Conservation (phyloP, 805 yeast species). For the Blastobotrys chiropterorum region DNA sequence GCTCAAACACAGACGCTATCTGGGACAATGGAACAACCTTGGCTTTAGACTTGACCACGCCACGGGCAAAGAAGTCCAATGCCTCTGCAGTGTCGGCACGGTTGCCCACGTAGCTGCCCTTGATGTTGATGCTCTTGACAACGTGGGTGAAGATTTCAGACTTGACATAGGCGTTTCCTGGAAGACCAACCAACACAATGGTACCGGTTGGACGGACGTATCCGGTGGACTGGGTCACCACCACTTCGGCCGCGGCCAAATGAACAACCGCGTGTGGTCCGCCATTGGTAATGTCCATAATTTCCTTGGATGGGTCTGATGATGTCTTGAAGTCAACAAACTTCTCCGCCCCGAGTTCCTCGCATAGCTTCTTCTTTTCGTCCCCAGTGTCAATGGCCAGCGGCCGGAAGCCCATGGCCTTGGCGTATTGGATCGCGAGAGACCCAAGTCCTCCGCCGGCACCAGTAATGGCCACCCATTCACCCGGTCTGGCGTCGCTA, state of each 20-base stretch:
- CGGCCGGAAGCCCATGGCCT: constrained; percentile 52
- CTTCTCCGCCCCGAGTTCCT: constrained; percentile 47
- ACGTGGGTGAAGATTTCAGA: constrained; percentile 70
- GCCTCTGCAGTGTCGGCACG: constrained; percentile 84
- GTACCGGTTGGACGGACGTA: constrained; percentile 64
- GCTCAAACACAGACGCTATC: constrained; percentile 59
- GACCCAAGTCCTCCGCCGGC: constrained; percentile 62
- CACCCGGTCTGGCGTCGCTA: constrained; percentile 44
- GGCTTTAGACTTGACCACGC: constrained; percentile 66
- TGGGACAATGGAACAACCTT: constrained; percentile 70
- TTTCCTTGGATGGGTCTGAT: constrained; percentile 49
- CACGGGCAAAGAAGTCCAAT: constrained; percentile 65
- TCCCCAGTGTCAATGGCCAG: constrained; percentile 53
- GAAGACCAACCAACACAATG: constrained; percentile 68
- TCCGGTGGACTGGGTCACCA: constrained; percentile 54
- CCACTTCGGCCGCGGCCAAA: constrained; percentile 66
- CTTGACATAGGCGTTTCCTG: constrained; percentile 68
- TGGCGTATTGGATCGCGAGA: constrained; percentile 53
- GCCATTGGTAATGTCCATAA: constrained; percentile 55
- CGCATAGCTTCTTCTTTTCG: constrained; percentile 42
- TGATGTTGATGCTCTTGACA: constrained; percentile 62
- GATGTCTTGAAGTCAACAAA: constrained; percentile 51
- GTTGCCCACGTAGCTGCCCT: constrained; percentile 85
- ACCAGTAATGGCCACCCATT: constrained; percentile 56
- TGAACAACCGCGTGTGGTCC: constrained; percentile 75